Evolutionary conservation across 441 rosid genomes (phyloP), one percentile per base, ranked within the genome.

Genomic region (Brassica hybrid): DNA sequence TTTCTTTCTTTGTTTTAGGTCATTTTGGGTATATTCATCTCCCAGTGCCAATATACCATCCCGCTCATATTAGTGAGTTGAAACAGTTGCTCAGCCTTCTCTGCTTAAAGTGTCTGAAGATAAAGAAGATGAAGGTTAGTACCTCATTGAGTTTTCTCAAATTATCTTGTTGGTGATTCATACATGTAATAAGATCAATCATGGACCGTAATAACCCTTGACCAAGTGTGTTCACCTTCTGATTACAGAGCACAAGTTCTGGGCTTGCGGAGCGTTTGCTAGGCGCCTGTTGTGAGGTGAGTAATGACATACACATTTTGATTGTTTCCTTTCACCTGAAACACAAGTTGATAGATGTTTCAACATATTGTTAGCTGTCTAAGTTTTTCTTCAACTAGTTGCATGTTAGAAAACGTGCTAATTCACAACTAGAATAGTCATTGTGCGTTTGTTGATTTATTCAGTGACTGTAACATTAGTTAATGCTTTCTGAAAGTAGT

Each of bases 1-100:
- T 79, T 69, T 23, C 50, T 75, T 79, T 85, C 80, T 75, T 67
- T 13, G 17, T 73, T 79, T 84, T 78, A 94, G 99, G 99, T 71
- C 98, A 94, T 83, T 96, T 96, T 84, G 99, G 99, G 56, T 94
- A 89, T 70, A 90, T 94, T 6, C 84, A 92, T 76, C 83, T 94
- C 54, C 98, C 99, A 4, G 82, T 86, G 61, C 96, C 97, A 2
- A 89, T 94, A 71, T 96, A 90, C 83, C 98, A 96, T 80, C 99
- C 98, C 1, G 88, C 89, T 74, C 96, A 96, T 82, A 79, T 96
- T 59, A 84, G 76, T 57, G 99, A 92, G 75, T 50, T 96, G 69
- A 94, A 88, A 85, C 84, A 87, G 19, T 67, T 96, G 89, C 74
- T 96, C 80, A 91, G 92, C 83, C 81, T 91, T 50, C 36, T 96